These are phyloP conservation scores for Nyctanthes arbortristis DNA, from an alignment of 257 asterid genomes.

Conservation along the genomic window DNA sequence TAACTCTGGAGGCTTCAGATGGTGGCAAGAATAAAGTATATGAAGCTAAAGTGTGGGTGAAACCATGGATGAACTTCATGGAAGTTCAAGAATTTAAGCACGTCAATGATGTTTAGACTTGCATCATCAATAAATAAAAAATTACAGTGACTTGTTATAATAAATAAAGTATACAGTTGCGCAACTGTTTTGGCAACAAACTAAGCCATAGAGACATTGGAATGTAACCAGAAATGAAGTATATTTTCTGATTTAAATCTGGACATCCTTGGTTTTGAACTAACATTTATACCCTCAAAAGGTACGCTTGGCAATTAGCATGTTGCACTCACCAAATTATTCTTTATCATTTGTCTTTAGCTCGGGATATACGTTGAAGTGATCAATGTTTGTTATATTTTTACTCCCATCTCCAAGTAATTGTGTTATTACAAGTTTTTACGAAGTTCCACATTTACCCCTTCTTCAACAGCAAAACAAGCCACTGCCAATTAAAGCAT, in stretches of 20 bases:
- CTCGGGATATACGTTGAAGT: too few relatives aligned
- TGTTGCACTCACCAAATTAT: too few relatives aligned
- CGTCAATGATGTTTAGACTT: conserved; percentile 50
- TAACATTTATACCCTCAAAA: too few relatives aligned
- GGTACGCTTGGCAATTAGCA: too few relatives aligned
- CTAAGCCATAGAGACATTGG: background rate
- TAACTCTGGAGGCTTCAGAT: conserved; percentile 71
- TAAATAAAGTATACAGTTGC: background rate
- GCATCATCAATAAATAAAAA: background rate
- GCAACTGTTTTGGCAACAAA: background rate
- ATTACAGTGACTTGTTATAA: background rate
- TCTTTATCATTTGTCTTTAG: too few relatives aligned
- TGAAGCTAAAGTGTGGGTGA: conserved; percentile 94
- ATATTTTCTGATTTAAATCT: background rate
- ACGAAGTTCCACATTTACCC: too few relatives aligned
- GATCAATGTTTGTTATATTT: too few relatives aligned
- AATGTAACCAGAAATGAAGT: background rate
- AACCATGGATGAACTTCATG: conserved; percentile 84
- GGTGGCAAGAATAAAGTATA: conserved; percentile 64
- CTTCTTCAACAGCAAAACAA: too few relatives aligned
- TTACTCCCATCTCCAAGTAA: too few relatives aligned
- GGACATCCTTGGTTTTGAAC: too few relatives aligned
- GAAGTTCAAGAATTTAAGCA: conserved; percentile 76
- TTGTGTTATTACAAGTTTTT: too few relatives aligned
- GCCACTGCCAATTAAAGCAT: too few relatives aligned